phyloP scores from a whole-genome alignment of 768 basidiomycete species.

The Trichaptum fuscoviolaceum region DNA sequence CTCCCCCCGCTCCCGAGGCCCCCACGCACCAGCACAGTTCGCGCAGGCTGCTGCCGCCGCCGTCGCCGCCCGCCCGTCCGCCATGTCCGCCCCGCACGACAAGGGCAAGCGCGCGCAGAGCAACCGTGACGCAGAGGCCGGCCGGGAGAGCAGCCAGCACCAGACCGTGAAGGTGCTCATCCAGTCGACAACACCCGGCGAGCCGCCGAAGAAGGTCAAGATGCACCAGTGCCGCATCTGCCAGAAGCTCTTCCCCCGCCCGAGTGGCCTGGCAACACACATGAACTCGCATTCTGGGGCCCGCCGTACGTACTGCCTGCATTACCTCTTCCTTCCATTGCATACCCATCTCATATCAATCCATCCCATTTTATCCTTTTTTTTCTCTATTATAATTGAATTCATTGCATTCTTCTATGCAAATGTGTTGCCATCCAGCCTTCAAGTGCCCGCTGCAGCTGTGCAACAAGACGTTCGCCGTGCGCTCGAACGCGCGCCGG shows the following conservation, averaged over 20 bases:
- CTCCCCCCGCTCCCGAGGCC: not conserved
- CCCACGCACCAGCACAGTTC: not conserved
- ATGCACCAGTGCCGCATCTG: constrained; percentile 52
- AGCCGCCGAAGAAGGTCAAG: constrained; percentile 32
- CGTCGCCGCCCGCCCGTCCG: not conserved
- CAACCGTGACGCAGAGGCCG: not conserved
- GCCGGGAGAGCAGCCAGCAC: not conserved
- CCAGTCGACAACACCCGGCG: not conserved
- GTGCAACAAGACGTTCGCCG: constrained; percentile 17
- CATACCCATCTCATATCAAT: constrained; percentile 4
- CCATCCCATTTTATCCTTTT: constrained; percentile 11
- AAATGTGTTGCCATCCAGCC: not conserved
- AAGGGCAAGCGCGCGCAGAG: not conserved
- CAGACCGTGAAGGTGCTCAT: not conserved
- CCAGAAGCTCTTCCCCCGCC: constrained; percentile 48
- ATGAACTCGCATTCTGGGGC: constrained; percentile 53
- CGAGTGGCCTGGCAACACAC: constrained; percentile 48
- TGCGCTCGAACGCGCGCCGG: constrained; percentile 18
- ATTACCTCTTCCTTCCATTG: constrained; percentile 5
- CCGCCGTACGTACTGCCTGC: constrained; percentile 36
- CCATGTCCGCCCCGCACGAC: not conserved
- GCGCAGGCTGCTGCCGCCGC: no score
- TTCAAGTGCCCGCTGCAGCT: not conserved
- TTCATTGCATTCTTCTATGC: no score
- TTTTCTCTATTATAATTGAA: constrained; percentile 4